Base-by-base conservation (phyloP, 257 asterid species). In the Misopates orontium region DNA sequence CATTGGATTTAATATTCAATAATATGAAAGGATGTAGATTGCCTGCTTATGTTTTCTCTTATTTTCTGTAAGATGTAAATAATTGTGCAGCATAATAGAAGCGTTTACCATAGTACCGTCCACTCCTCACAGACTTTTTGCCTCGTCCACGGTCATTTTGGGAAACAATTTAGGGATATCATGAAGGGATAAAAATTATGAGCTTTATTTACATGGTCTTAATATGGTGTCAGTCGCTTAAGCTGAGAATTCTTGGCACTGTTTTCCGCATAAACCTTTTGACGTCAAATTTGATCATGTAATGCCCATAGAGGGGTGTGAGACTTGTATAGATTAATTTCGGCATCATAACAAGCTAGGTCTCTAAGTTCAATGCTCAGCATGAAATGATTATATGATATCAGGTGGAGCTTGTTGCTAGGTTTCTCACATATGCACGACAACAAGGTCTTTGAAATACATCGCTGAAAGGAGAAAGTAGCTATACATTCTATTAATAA, bases 391-490 rank as follows among this genome's bases (percentile, higher is more conserved):
- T 63, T n/a, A 40, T 56, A 17, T 7, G 18, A 19, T 52, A 23
- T 54, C 12, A 12, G 31, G 48, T 45, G 36, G 69, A 53, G 18
- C 41, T 8, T 60, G 69, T 36, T 16, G 15, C 45, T 16, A 47
- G 56, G 49, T 56, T 68, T 39, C 8, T 12, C 19, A 40, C 10
- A 49, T 39, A 47, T 40, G 42, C 39, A 45, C 49, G 39, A 45
- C 25, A 13, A 70, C 19, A 12, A 54, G 28, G 49, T 28, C 25
- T 49, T 32, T 20, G 21, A 50, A 39, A 16, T 23, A 20, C 48
- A 42, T 40, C 58, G 56, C 17, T 31, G 56, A 41, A 20, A n/a
- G 24, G 73, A 52, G 17, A 28, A 66, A 56, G 22, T 16, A 31
- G 23, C 57, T 60, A 39, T 14, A n/a, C 32, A 48, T 59, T 45